These are phyloP conservation scores for Groenewaldozyma auringiensis DNA, from an alignment of 1,139 yeast species.

Conservation along the genomic window DNA sequence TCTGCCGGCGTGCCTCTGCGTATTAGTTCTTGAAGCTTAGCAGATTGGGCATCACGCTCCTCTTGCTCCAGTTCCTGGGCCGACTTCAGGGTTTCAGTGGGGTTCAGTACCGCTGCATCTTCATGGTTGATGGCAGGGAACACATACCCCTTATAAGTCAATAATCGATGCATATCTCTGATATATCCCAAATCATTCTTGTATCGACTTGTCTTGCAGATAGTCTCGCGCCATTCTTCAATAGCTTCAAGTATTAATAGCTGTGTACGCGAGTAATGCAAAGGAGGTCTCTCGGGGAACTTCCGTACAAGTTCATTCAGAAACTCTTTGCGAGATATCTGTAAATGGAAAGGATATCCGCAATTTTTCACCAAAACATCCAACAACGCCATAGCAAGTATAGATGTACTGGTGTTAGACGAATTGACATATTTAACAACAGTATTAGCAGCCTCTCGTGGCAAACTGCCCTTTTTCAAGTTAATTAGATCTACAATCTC, in stretches of 20 bases:
- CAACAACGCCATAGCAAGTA: conserved; percentile 51
- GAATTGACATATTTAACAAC: conserved; percentile 78
- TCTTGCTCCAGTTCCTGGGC: conserved; percentile 87
- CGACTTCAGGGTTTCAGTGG: conserved; percentile 82
- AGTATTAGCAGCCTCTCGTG: conserved; percentile 91
- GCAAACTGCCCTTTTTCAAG: conserved; percentile 83
- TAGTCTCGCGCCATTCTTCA: conserved; percentile 96
- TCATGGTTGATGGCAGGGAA: conserved; percentile 89
- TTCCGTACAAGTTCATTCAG: conserved; percentile 84
- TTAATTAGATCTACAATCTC: conserved; percentile 93
- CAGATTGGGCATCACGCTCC: conserved; percentile 87
- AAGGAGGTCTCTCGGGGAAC: conserved; percentile 93
- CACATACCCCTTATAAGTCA: conserved; percentile 78
- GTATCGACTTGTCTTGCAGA: conserved; percentile 82
- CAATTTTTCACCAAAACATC: conserved; percentile 95
- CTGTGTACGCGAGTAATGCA: conserved; percentile 75
- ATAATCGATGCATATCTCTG: conserved; percentile 89
- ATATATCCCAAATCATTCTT: conserved; percentile 88
- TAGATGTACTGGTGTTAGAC: conserved; percentile 70
- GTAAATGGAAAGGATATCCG: conserved; percentile 94
- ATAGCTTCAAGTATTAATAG: conserved; percentile 78
- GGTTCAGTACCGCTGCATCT: conserved; percentile 89
- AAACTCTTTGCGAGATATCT: conserved; percentile 90
- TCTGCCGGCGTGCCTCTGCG: conserved; percentile 96
- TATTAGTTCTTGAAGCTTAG: conserved; percentile 89